These are phyloP conservation scores for Sugiyamaella castrensis DNA, from an alignment of 1,139 yeast genomes.

Conservation along the genomic window DNA sequence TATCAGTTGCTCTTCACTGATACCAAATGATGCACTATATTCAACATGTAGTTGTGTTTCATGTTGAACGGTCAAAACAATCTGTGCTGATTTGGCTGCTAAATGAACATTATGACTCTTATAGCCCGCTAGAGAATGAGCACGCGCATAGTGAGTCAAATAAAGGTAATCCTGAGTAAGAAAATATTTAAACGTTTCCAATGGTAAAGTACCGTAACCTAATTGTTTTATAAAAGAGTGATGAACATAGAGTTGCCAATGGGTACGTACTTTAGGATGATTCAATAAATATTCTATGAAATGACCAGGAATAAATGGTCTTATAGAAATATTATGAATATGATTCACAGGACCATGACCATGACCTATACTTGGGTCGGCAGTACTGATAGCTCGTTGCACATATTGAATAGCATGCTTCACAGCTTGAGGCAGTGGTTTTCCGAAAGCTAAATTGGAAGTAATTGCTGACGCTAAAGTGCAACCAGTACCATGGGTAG, in stretches of 20 bases:
- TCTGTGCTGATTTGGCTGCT: constrained; percentile 50
- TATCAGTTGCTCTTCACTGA: constrained; percentile 47
- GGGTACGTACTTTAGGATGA: constrained; percentile 54
- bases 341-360: constrained; percentile 80
- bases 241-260: constrained; percentile 58
- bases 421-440: constrained; percentile 48
- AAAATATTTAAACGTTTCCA: constrained; percentile 53
- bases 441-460: constrained; percentile 62
- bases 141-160: constrained; percentile 63
- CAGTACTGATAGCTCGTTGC: constrained; percentile 56
- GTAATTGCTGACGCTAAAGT: constrained; percentile 81
- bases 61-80: constrained; percentile 50
- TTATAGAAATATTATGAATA: constrained; percentile 34
- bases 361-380: constrained; percentile 43
- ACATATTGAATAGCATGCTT: constrained; percentile 60
- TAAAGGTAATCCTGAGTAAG: constrained; percentile 72
- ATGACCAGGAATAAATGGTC: constrained; percentile 42
- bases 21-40: constrained; percentile 49
- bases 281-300: constrained; percentile 51
- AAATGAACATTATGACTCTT: constrained; percentile 55
- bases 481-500: constrained; percentile 92
- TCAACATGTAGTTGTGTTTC: constrained; percentile 58
- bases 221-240: constrained; percentile 61
- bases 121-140: constrained; percentile 64
- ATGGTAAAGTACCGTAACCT: constrained; percentile 52